Percentiles rank a stretch among this genome's conserved stretches.
phyloP scores from a whole-genome alignment of 345 rosid genomes.

The Cardamine occulta region DNA sequence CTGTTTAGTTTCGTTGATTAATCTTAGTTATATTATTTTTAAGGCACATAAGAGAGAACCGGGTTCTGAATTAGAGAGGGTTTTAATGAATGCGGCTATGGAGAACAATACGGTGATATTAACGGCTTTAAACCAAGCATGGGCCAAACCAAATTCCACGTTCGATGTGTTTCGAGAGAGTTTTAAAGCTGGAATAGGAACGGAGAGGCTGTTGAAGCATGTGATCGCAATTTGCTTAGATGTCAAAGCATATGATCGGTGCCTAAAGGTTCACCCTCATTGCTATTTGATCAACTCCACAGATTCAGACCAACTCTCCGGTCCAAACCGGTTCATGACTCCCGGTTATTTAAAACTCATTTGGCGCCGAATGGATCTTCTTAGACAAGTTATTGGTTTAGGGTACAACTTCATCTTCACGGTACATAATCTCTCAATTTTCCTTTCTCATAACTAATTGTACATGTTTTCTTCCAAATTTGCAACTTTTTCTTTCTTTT shows the following conservation, averaged over 20 bases:
- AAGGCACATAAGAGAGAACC: constrained; percentile 32
- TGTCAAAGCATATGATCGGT: constrained; percentile 53
- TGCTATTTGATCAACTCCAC: constrained; percentile 51
- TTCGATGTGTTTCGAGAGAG: constrained; percentile 65
- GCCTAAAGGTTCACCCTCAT: constrained; percentile 53
- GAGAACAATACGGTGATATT: constrained; percentile 60
- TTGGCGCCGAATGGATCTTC: constrained; percentile 70
- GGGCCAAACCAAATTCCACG: constrained; percentile 63
- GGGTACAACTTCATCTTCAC: constrained; percentile 78
- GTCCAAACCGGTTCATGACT: constrained; percentile 58
- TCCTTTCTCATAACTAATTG: background rate
- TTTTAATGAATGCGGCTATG: constrained; percentile 38
- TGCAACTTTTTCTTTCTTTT: background rate
- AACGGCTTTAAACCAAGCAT: constrained; percentile 70
- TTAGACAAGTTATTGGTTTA: constrained; percentile 51
- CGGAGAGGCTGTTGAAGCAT: constrained; percentile 51
- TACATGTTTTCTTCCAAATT: background rate
- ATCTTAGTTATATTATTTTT: background rate
- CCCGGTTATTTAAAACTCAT: constrained; percentile 60
- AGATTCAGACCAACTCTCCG: constrained; percentile 48
- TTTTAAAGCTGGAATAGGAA: constrained; percentile 53
- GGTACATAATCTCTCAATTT: constrained; percentile 43
- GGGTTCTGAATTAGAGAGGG: constrained; percentile 36
- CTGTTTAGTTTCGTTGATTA: background rate
- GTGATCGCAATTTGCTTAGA: constrained; percentile 62